Base-by-base conservation (phyloP, 2,329 filamentous ascomycete species). In the Orbilia javanica region DNA sequence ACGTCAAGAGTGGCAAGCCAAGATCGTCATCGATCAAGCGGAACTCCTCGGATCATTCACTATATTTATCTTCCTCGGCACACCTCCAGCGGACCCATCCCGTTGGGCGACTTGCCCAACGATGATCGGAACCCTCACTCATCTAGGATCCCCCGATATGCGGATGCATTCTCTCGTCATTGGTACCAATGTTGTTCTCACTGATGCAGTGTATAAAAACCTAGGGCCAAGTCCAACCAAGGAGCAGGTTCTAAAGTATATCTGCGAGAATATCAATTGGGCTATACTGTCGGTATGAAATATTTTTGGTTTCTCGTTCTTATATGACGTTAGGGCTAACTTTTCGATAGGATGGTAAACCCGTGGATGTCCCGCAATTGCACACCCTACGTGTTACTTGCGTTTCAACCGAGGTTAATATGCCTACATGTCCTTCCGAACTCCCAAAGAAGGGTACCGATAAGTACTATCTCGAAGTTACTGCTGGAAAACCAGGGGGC, bases 1-100 rank as follows among this genome's bases (percentile, higher is more conserved):
- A 15, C 67, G 74, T 7, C 39, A 55, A 13, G 81, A 81, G 74
- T 81, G 80, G 81, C 73, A 80, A 44, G 80, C 73, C 42, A 75
- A 78, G 53, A 15, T 81, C 15, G 71, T 78, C 52, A 75, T 79
- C 20, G 81, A 81, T 57, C 72, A 74, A 50, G 65, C 73, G n/a
- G 81, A 81, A 22, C 31, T 81, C 18, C 25, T 39, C 18, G 80
- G 79, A 10, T 60, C 62, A 27, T 70, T 80, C 36, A 15, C 62
- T 29, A 29, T 80, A 13, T 57, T 79, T 25, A 15, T 81, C 27
- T 81, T 80, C 39, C 48, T 80, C 11, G 78, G 80, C 29, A 20
- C 34, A 4, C 57, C 65, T 6, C 65, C 71, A 15, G 2, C 25
- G 13, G 48, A 66, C 25, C 36, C 22, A 5, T 31, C 25, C 15